Evolutionary conservation across 768 basidiomycete genomes (phyloP), one percentile per base, ranked within the genome.

Genomic region (Lentinula sp.): DNA sequence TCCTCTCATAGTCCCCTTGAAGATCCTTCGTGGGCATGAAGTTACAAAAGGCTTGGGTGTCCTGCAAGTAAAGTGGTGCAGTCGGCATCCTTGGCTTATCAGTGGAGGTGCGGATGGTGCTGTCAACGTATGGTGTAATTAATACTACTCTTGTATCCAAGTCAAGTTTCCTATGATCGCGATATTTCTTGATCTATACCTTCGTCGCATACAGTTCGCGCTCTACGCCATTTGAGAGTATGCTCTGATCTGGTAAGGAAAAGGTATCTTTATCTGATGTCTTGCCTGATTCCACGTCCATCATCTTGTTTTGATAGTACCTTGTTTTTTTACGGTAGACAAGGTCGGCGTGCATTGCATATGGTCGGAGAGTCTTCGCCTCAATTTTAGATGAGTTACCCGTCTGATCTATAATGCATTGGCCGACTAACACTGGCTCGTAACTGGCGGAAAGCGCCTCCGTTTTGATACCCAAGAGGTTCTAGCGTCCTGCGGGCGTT

Each of bases 1-100:
- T 74, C 96, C 97, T 35, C 79, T 98, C 61, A 98, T 99, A 67
- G 96, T 99, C 1, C 97, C 97, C 18, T 78, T 99, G 68, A 98
- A 98, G 75, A 96, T 98, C 57, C 80, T 99, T 50, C 81, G 91
- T 37, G 97, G 95, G n/a, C 97, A 98, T 73, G 78, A 83, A 49
- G 76, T 98, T 58, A 83, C 75, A 62, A 93, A 95, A 34, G 91
- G 90, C 1, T 81, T 98, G 23, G 97, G 97, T 42, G 95, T 98
- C 57, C 79, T 98, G 61, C 91, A 94, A 69, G 78, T 95, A 61
- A 86, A 81, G 71, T 99, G 97, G 96, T 90, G 89, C 62, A 84
- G 79, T 66, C 84, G 84, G 64, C 88, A 95, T 63, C 95, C 96
- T 57, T 98, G 96, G 97, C 80, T 97, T 42, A 80, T 95, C 61